These are phyloP conservation scores for Sporobolus alterniflorus DNA, from an alignment of 202 grass and related monocot species.

Conservation along the genomic window DNA sequence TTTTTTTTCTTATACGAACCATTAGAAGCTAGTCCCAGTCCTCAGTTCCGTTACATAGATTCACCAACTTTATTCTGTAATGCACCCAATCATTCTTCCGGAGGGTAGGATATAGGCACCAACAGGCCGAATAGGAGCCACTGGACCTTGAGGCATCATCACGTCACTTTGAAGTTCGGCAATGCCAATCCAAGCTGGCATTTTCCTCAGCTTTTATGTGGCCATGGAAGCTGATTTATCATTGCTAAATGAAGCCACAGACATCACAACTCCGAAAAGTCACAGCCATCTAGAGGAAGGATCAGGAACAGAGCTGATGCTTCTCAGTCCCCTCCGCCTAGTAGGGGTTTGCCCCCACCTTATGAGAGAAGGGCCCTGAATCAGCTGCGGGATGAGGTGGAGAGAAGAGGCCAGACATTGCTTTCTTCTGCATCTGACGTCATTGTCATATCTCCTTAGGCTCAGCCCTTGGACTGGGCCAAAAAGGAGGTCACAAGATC, in stretches of 20 bases:
- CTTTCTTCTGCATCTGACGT: too few species aligned
- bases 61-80: not conserved
- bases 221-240: conserved; percentile 14
- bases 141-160: conserved; percentile 25
- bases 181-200: conserved; percentile 25
- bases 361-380: too few species aligned
- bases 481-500: too few species aligned
- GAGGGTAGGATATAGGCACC: conserved; percentile 19
- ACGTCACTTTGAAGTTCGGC: conserved; percentile 16
- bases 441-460: too few species aligned
- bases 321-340: too few species aligned
- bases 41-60: not conserved
- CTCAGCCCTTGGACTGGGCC: too few species aligned
- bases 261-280: too few species aligned
- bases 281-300: too few species aligned
- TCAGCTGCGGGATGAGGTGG: too few species aligned
- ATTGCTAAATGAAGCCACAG: conserved; percentile 36
- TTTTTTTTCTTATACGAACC: not conserved
- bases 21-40: not conserved
- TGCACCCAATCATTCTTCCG: conserved; percentile 11
- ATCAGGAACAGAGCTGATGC: too few species aligned
- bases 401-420: too few species aligned
- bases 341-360: too few species aligned
- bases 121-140: conserved; percentile 15
- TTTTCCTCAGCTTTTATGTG: conserved; percentile 29